These are phyloP conservation scores for Zangia roseola DNA, from an alignment of 768 basidiomycete genomes.

Conservation along the genomic window DNA sequence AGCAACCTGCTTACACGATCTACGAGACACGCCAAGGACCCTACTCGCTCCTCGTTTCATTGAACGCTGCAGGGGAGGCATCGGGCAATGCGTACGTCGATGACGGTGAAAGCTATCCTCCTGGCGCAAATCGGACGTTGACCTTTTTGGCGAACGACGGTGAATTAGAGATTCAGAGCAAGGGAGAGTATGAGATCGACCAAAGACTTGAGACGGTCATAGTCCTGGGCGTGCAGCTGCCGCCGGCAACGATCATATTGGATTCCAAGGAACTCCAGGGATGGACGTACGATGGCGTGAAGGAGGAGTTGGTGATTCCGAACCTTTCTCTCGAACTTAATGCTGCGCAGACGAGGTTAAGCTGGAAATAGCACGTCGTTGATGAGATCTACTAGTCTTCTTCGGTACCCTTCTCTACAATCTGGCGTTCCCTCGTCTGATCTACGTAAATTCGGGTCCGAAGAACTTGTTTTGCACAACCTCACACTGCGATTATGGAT, in stretches of 20 bases:
- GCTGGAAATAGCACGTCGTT: slow-evolving; percentile 30
- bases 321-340: slow-evolving; percentile 46
- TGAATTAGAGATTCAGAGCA: slow-evolving; percentile 37
- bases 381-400: too few species aligned
- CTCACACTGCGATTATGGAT: too few species aligned
- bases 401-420: too few species aligned
- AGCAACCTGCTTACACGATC: slow-evolving; percentile 59
- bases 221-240: slow-evolving; percentile 52
- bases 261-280: slow-evolving; percentile 33
- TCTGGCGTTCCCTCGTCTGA: too few species aligned
- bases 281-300: slow-evolving; percentile 41
- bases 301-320: slow-evolving; percentile 42
- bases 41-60: slow-evolving; percentile 59
- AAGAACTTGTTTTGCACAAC: too few species aligned
- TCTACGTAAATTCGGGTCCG: too few species aligned
- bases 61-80: slow-evolving; percentile 44
- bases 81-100: slow-evolving; percentile 64
- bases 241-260: slow-evolving; percentile 41
- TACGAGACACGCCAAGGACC: slow-evolving; percentile 59
- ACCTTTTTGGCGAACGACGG: slow-evolving; percentile 39
- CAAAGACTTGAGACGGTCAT: slow-evolving; percentile 53
- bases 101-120: slow-evolving; percentile 60
- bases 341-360: slow-evolving; percentile 26
- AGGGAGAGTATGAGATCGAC: slow-evolving; percentile 32
- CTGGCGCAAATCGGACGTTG: slow-evolving; percentile 50